These are phyloP conservation scores for Penicillium occitanis DNA, from an alignment of 2,329 filamentous ascomycete species.

Conservation along the genomic window DNA sequence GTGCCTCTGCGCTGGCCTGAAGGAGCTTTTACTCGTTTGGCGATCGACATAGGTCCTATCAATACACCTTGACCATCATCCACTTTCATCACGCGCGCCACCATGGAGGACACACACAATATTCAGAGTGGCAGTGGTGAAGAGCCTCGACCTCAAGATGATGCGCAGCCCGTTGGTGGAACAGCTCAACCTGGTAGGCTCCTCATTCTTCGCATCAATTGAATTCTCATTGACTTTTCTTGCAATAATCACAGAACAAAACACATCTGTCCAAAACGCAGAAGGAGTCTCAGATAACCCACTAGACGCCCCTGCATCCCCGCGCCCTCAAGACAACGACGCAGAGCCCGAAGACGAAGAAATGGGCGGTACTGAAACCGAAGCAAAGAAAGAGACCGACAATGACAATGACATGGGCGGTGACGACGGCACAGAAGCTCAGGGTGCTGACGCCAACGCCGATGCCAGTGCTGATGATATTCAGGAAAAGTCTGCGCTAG, in stretches of 20 bases:
- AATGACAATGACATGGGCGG: conserved; percentile 45
- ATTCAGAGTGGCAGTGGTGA: conserved; percentile 31
- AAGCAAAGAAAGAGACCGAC: conserved; percentile 48
- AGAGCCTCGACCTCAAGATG: conserved; percentile 29
- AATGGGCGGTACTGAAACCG: conserved; percentile 65
- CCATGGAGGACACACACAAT: conserved; percentile 40
- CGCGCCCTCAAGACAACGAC: conserved; percentile 60
- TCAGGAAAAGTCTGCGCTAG: conserved; percentile 75
- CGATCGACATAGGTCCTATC: conserved; percentile 33
- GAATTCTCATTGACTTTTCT: conserved; percentile 23
- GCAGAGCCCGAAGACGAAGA: conserved; percentile 69
- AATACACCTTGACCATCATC: conserved; percentile 32
- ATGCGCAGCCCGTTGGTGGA: conserved; percentile 32
- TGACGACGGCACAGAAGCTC: conserved; percentile 48
- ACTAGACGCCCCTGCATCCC: conserved; percentile 67
- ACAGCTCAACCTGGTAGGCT: conserved; percentile 32
- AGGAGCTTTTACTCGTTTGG: conserved; percentile 23
- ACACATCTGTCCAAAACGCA: conserved; percentile 33
- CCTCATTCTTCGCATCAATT: conserved; percentile 9
- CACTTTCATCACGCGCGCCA: conserved; percentile 30
- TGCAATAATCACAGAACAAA: conserved; percentile 32
- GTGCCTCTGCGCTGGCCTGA: conserved; percentile 17
- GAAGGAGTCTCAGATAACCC: conserved; percentile 58
- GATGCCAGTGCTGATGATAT: conserved; percentile 58
- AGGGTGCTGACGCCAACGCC: conserved; percentile 51